These are phyloP conservation scores for Tylopilus sp. DNA, from an alignment of 1,284 basidiomycete genomes.

Conservation along the genomic window DNA sequence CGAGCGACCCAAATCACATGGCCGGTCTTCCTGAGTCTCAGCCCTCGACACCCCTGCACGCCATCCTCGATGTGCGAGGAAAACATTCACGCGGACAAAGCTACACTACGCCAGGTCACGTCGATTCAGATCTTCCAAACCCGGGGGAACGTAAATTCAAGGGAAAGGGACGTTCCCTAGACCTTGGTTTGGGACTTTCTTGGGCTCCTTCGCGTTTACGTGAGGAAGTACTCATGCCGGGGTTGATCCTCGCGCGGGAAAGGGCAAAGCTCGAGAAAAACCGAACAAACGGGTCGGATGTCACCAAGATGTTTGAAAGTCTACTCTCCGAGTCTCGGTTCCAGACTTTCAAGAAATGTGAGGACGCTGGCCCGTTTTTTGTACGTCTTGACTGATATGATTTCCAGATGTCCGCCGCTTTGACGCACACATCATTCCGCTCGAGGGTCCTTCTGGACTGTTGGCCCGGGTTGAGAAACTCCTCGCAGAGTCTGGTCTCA, in stretches of 20 bases:
- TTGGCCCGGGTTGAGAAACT: slow-evolving; percentile 60
- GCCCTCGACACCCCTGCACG: slow-evolving; percentile 8
- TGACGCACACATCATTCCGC: slow-evolving; percentile 69
- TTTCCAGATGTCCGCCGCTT: slow-evolving; percentile 61
- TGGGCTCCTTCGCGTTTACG: slow-evolving; percentile 68
- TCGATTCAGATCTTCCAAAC: slow-evolving; percentile 5
- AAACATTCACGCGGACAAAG: slow-evolving; percentile 29
- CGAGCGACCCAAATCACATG: slow-evolving; percentile 14
- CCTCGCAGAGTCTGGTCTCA: slow-evolving; percentile 47
- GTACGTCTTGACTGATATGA: slow-evolving; percentile 13
- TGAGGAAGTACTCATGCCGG: slow-evolving; percentile 59
- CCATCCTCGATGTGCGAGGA: slow-evolving; percentile 10
- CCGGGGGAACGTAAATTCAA: slow-evolving; percentile 26
- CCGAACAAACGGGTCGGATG: slow-evolving; percentile 48
- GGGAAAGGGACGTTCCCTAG: slow-evolving; percentile 64
- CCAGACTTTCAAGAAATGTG: slow-evolving; percentile 68
- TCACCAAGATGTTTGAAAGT: slow-evolving; percentile 61
- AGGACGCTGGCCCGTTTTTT: slow-evolving; percentile 25
- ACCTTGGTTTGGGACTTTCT: slow-evolving; percentile 58
- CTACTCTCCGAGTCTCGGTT: slow-evolving; percentile 63
- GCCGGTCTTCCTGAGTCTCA: slow-evolving; percentile 6
- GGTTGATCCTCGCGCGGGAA: slow-evolving; percentile 38
- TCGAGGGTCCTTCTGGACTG: slow-evolving; percentile 69
- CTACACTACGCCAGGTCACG: slow-evolving; percentile 13
- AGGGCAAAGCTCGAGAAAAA: slow-evolving; percentile 33